Base-by-base conservation (phyloP, 2,329 filamentous ascomycete genomes). In the Cladosporium sp. region DNA sequence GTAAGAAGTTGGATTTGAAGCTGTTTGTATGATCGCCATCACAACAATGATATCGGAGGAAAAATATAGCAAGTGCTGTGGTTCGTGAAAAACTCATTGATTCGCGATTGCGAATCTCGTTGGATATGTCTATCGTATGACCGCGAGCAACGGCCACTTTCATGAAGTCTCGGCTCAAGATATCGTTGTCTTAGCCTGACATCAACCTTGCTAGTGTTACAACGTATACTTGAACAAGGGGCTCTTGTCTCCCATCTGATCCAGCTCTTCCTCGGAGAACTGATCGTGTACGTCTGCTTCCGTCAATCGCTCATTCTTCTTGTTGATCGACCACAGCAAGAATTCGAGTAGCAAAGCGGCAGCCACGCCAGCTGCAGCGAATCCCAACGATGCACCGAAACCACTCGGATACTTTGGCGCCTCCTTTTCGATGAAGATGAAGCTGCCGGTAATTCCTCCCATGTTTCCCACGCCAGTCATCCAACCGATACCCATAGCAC, bases 381-480 rank as follows among this genome's bases (percentile, higher is more conserved):
- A 65, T 4, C 63, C 65, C 4, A 73, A 50, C 1, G 70, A 72
- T 12, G 67, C 64, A 9, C 71, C 71, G 34, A 73, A 74, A 1
- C 73, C 72, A 3, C 69, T 72, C 25, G 67, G 67, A 57, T 74
- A 74, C 47, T 63, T 69, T 7, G 71, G 72, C 28, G 67, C 67
- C 58, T 74, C 72, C 3, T 62, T 64, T 34, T 72, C 67, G 6
- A 70, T 61, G 54, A 72, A 74, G 60, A 74, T 73, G 55, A 44
- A 51, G 42, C 73, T 54, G 0, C 75, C 75, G 9, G 77, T 68
- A n/a, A 77, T 70, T 2, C 75, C 74, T 12, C 75, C 75, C 1
- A 71, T 68, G 42, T 77, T 77, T 3, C 74, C 74, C 4, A 74
- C 59, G 40, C 68, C 69, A 20, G 72, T 74, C 52, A 69, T 73